Base-by-base conservation (phyloP, 208 protist genomes). In the Leptomonas pyrrhocoris region DNA sequence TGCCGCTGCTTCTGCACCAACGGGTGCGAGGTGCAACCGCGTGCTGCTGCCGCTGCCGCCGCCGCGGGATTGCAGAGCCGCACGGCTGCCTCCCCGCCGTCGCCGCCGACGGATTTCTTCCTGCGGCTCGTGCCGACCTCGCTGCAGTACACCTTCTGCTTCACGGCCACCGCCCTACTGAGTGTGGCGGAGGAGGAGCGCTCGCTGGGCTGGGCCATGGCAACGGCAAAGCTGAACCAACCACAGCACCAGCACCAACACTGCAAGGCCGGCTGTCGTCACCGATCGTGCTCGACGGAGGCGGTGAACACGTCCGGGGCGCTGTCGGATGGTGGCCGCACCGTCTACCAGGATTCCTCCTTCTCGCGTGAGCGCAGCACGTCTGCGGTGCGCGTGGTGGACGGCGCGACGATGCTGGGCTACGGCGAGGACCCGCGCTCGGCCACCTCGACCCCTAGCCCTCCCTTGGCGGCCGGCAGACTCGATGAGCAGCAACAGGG, bases 141-240 rank as follows among this genome's bases (percentile, higher is more conserved):
- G 27, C 59, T 86, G 38, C 67, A 73, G 31, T 63, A 82, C 51
- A 73, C 73, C 25, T 89, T 89, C 71, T 86, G 84, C 60, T 69
- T 59, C 43, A 83, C 76, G 6, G 63, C 74, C 36, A 76, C 69
- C 31, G 74, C 84, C 36, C 63, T 89, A 38, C 50, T 89, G 36
- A 68, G 74, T 45, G 74, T 69, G 21, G 68, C 60, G 13, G 53
- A 73, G 43, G 70, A 82, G 28, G 66, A 80, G 15, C 50, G 68
- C 38, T 73, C 77, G 38, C 71, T 72, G 31, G 65, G 58, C 12
- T 84, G 80, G 75, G 43, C 58, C 3, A 67, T 49, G 36, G 62
- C 61, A 23, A 49, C 70, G 25, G 46, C 70, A 6, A 18, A 64
- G 45, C 21, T 69, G 34, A 50, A 45, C 28, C 59, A 63, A 19